Percentiles rank a stretch among this genome's conserved stretches.
Conservation (phyloP, 345 rosid species). For the Pistacia vera region DNA sequence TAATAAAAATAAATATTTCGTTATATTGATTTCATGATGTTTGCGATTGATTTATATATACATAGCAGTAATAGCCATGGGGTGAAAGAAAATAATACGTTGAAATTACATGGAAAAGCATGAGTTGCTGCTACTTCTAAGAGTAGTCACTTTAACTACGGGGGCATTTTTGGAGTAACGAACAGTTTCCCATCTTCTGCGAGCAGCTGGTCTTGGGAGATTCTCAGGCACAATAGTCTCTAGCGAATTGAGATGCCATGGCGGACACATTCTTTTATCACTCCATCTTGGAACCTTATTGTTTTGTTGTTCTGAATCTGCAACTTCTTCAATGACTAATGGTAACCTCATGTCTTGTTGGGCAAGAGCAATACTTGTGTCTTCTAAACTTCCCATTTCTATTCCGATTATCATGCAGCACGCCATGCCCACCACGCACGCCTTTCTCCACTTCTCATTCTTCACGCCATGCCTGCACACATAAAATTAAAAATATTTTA, state of each 20-base stretch:
- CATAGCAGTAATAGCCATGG: not conserved
- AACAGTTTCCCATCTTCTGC: slow-evolving; percentile 21
- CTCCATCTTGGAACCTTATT: slow-evolving; percentile 30
- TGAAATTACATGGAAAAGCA: slow-evolving; percentile 28
- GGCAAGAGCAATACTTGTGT: not conserved
- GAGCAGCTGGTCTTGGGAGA: slow-evolving; percentile 42
- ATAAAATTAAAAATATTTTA: not conserved
- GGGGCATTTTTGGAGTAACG: slow-evolving; percentile 16
- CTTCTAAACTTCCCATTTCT: not conserved
- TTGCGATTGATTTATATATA: not conserved
- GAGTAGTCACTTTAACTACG: not conserved
- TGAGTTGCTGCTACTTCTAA: not conserved
- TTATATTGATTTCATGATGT: not conserved
- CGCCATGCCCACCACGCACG: not conserved
- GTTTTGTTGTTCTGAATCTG: not conserved
- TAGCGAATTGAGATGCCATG: slow-evolving; percentile 38
- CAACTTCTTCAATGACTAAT: not conserved
- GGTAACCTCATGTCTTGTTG: not conserved
- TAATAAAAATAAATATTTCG: too few species aligned
- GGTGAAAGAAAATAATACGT: too few species aligned
- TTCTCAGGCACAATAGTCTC: slow-evolving; percentile 46
- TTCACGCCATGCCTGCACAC: not conserved
- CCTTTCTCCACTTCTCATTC: slow-evolving; percentile 2
- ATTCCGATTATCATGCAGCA: slow-evolving; percentile 1
- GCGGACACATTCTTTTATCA: slow-evolving; percentile 37